phyloP scores from a whole-genome alignment of 2,329 filamentous ascomycete genomes.

The Diaporthe ampelina region DNA sequence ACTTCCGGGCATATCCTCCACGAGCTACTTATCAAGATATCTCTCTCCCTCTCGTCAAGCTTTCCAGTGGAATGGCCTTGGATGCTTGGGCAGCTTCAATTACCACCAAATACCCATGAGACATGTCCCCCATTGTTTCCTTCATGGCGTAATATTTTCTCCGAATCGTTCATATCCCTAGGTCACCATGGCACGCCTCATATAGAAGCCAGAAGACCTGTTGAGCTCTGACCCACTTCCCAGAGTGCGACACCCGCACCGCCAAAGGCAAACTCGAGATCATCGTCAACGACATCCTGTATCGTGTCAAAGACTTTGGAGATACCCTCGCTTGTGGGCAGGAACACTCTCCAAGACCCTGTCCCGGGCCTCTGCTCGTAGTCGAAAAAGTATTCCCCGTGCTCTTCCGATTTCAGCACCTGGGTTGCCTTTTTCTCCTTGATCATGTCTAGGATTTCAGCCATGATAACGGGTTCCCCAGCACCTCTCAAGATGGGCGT shows the following conservation, averaged over 20 bases:
- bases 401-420: conserved; percentile 27
- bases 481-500: conserved; percentile 31
- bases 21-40: not conserved
- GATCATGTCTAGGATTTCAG: conserved; percentile 36
- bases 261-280: conserved; percentile 28
- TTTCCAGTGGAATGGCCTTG: no score
- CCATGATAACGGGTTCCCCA: conserved; percentile 40
- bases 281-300: conserved; percentile 37
- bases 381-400: conserved; percentile 41
- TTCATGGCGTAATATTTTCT: no score
- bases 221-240: conserved; percentile 43
- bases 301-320: conserved; percentile 38
- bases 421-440: conserved; percentile 21
- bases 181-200: not conserved
- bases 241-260: conserved; percentile 41
- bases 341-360: conserved; percentile 33
- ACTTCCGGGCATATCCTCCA: not conserved
- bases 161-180: not conserved
- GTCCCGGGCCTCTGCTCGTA: conserved; percentile 30
- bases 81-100: not conserved
- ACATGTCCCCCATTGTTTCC: not conserved
- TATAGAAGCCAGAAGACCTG: conserved; percentile 37
- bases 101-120: not conserved
- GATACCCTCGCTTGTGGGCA: conserved; percentile 38
- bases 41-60: not conserved